Conservation (phyloP, 352 stramenopile genomes). For the Aphanomyces euteiches region DNA sequence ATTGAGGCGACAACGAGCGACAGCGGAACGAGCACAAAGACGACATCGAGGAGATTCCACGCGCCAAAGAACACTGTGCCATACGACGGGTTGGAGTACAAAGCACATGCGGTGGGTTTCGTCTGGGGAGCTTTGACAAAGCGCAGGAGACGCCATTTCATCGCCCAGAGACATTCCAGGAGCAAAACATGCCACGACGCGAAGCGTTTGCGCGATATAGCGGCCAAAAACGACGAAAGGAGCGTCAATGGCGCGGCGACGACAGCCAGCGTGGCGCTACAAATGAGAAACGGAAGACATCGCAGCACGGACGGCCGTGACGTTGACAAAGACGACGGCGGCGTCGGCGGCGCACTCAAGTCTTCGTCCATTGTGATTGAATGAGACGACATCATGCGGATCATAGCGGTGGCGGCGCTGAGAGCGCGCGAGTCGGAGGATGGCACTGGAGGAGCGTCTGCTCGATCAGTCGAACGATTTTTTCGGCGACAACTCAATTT, state of each 20-base stretch:
- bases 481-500: not conserved
- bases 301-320: not conserved
- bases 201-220: not conserved
- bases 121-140: not conserved
- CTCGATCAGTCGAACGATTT: not conserved
- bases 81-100: conserved; percentile 2
- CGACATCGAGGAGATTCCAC: conserved; percentile 14
- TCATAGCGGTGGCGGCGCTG: not conserved
- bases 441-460: not conserved
- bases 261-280: not conserved
- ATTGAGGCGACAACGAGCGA: not conserved
- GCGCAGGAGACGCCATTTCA: not conserved
- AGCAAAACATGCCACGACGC: not conserved
- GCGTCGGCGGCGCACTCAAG: not conserved
- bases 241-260: not conserved
- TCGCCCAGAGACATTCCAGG: not conserved
- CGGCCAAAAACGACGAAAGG: not conserved
- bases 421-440: not conserved
- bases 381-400: not conserved
- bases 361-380: not conserved
- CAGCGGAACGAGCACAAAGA: not conserved
- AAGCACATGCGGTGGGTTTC: not conserved
- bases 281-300: not conserved
- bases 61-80: conserved; percentile 17
- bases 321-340: not conserved